Evolutionary conservation across 768 basidiomycete species (phyloP), one percentile per base, ranked within the genome.

Genomic region (Suillus discolor): DNA sequence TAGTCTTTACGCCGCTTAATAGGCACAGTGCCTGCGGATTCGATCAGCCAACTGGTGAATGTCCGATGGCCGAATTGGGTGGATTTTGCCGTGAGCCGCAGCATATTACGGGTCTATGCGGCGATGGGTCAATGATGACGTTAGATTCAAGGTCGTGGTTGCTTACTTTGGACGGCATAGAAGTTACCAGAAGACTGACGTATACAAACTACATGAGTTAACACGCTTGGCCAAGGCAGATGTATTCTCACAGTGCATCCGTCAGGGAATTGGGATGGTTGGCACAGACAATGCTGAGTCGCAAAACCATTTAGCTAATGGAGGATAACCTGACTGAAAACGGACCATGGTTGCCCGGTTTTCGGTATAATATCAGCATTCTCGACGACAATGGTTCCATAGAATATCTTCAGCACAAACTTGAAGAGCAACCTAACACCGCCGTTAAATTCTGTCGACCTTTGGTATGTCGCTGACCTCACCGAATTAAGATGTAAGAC

Each of bases 31-130:
- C 94, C 95, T 12, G 91, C 91, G 20, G 89, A 88, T 74, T 95
- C 93, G 60, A 96, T 93, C 23, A 96, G 83, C 94, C 94, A 95
- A 67, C 90, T 92, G 9, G 91, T 93, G 75, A 96, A 93, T 3
- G 93, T 96, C 68, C 75, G 85, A 51, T 84, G 88, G 3, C 93
- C 92, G 71, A 96, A 96, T 70, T 91, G 90, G 0, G 94, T 93
- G 47, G 92, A 85, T 73, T 96, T 96, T 13, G 94, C 94, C 0
- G 94, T 96, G 49, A 96, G 78, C 15, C 94, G 88, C 6, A 96
- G 77, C 82, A 94, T 87, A 70, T 89, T 88, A 38, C 94, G 90
- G 68, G 82, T 85, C 91, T 93, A 72, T 47, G 67, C 61, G 66
- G 63, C 23, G 55, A 51, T 59, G 38, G 12, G 53, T 66, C 36